phyloP scores from a whole-genome alignment of 139 green algal genomes.

The Picochlorum costavermella region DNA sequence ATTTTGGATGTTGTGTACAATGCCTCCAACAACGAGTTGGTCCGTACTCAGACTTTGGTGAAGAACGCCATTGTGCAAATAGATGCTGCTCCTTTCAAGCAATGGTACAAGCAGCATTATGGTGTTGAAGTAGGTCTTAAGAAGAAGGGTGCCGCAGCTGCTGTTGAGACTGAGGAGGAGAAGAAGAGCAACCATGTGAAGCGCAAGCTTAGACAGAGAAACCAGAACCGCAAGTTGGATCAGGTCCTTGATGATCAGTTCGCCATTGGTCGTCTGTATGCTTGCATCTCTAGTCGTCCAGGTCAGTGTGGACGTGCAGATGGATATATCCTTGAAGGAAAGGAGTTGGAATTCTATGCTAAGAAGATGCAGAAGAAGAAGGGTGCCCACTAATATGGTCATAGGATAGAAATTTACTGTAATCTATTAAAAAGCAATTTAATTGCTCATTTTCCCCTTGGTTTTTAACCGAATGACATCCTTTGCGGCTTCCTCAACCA shows the following conservation, averaged over 20 bases:
- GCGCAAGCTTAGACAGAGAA: conserved; percentile 76
- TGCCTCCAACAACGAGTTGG: conserved; percentile 98
- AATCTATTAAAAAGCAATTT: neutral
- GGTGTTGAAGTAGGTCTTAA: conserved; percentile 84
- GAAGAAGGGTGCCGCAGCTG: conserved; percentile 23
- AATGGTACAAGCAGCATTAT: conserved; percentile 94
- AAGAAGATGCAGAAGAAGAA: conserved; percentile 79
- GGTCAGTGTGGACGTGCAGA: conserved; percentile 60
- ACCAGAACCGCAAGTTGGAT: conserved; percentile 50
- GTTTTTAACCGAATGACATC: neutral
- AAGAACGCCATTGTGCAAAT: conserved; percentile 94
- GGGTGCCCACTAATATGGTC: neutral
- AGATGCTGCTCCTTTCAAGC: conserved; percentile 93
- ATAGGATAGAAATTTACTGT: too few relatives aligned
- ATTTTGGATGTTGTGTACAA: conserved; percentile 98
- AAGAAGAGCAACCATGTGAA: conserved; percentile 70
- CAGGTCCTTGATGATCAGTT: conserved; percentile 87
- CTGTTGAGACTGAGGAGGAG: conserved; percentile 10
- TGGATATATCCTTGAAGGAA: conserved; percentile 88
- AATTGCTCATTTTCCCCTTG: too few relatives aligned
- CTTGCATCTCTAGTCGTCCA: conserved; percentile 38
- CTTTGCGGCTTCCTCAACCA: conserved; percentile 7
- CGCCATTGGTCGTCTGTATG: conserved; percentile 70
- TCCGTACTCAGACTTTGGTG: conserved; percentile 96
- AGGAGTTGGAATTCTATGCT: conserved; percentile 90